Evolutionary conservation across 73 alveolate species (phyloP), one percentile per base, ranked within the genome.

Genomic region (Effrenium voratum): DNA sequence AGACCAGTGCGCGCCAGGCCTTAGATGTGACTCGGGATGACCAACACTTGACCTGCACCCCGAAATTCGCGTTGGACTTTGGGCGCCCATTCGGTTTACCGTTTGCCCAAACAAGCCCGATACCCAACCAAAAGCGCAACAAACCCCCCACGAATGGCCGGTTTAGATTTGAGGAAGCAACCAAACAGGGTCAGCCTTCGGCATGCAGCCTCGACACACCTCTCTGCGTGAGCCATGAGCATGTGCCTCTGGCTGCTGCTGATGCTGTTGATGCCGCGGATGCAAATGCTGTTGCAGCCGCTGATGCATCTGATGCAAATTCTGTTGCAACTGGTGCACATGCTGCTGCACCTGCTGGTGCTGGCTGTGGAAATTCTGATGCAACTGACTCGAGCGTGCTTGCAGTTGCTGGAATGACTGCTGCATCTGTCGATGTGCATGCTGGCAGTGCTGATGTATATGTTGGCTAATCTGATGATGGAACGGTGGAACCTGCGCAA

Each of bases 191-290:
- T n/a, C n/a, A n/a, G n/a, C n/a, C n/a, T n/a, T n/a, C n/a, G n/a
- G n/a, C n/a, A n/a, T n/a, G n/a, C n/a, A n/a, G n/a, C n/a, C n/a
- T n/a, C n/a, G n/a, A n/a, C n/a, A n/a, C n/a, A n/a, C n/a, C n/a
- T n/a, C n/a, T n/a, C n/a, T n/a, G n/a, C 16, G 16, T 32, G 6
- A 36, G 82, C 47, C n/a, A 30, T 47, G 1, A 47, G 32, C 38
- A 47, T 82, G 92, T 34, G 46, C 75, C 47, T 82, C 49, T 28
- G 59, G 2, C 15, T 38, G 66, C 82, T 86, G 87, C 38, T 46
- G 87, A 41, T 46, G 24, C 66, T 50, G 75, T 76, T 88, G 85
- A 44, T 63, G 77, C 38, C 44, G 70, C 75, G 66, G 97, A 1
- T 49, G 40, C 50, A 68, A 32, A 70, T 70, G 50, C 87, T 90